Conservation (phyloP, 441 rosid genomes). For the Euphorbia schlechtendalii region DNA sequence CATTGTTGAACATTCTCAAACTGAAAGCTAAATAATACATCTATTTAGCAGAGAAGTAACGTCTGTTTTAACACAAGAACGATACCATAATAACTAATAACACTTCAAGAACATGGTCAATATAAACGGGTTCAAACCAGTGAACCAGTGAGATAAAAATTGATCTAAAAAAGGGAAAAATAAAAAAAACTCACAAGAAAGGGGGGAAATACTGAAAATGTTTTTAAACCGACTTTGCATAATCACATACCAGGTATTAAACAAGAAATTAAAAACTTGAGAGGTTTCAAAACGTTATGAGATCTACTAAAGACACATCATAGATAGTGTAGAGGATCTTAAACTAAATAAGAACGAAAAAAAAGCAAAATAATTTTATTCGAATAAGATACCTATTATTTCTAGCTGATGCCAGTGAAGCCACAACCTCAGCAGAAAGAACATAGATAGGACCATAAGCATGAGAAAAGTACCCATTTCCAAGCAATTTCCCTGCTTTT, state of each 20-base stretch:
- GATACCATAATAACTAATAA: too few relatives aligned
- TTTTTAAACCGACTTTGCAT: not conserved
- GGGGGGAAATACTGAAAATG: not conserved
- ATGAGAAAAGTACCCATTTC: constrained; percentile 73
- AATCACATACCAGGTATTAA: not conserved
- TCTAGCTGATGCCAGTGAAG: constrained; percentile 52
- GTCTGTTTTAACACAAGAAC: not conserved
- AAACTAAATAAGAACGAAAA: not conserved
- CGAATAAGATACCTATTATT: constrained; percentile 46
- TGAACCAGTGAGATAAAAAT: too few relatives aligned
- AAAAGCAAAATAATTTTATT: not conserved
- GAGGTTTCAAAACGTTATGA: too few relatives aligned
- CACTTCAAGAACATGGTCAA: too few relatives aligned
- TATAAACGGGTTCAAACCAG: too few relatives aligned
- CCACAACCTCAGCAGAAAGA: constrained; percentile 66
- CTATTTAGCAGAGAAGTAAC: constrained; percentile 11
- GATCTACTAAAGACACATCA: too few relatives aligned
- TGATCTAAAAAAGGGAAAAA: too few relatives aligned
- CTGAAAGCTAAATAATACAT: constrained; percentile 29
- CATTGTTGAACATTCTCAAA: constrained; percentile 76
- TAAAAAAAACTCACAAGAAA: too few relatives aligned
- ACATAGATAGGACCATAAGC: constrained; percentile 72
- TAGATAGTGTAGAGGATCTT: not conserved
- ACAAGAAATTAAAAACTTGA: too few relatives aligned
- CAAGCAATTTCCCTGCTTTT: constrained; percentile 59